Evolutionary conservation across 495 filamentous ascomycete genomes (phyloP), one percentile per base, ranked within the genome.

Genomic region (Lindgomyces ingoldianus): DNA sequence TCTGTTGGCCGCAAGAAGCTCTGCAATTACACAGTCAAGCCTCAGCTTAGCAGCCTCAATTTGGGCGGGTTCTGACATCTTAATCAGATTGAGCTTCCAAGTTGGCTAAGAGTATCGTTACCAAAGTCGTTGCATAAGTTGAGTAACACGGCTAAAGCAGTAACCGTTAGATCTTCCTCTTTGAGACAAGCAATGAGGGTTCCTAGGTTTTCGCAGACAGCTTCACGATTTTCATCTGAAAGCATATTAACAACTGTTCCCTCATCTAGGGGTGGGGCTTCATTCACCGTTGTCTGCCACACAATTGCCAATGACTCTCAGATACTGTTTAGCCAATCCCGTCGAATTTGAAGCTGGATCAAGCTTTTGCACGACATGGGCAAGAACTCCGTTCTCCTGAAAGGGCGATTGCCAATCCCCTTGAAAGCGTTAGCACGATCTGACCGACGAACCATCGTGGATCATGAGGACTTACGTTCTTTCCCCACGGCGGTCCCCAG

Each of bases 101-200:
- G 63, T 27, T n/a, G n/a, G n/a, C n/a, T n/a, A n/a, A n/a, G n/a
- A n/a, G n/a, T n/a, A n/a, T n/a, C n/a, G n/a, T n/a, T 60, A 70
- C 64, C 54, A 41, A 54, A 71, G 27, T 71, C 68, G 30, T 71
- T 68, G 51, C 64, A 71, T 3, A 71, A 44, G 41, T 71, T 71
- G 44, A 67, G 39, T 19, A 68, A 25, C 0, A 68, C 68, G 1
- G 56, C 65, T 21, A 71, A 42, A 39, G 60, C 47, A n/a, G 60
- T 68, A 14, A 26, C 10, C 0, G 36, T 41, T n/a, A 71, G 45
- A 0, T 65, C 54, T 18, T 53, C 30, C 10, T 30, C 21, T 12
- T 57, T 16, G 3, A 71, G 41, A 25, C 60, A 67, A 16, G 30
- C 16, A 14, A 58, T 26, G 8, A 71, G 24, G 11, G 44, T 50